Evolutionary conservation across 148 eudicot genomes (phyloP).

Genomic region (Silene latifolia): DNA sequence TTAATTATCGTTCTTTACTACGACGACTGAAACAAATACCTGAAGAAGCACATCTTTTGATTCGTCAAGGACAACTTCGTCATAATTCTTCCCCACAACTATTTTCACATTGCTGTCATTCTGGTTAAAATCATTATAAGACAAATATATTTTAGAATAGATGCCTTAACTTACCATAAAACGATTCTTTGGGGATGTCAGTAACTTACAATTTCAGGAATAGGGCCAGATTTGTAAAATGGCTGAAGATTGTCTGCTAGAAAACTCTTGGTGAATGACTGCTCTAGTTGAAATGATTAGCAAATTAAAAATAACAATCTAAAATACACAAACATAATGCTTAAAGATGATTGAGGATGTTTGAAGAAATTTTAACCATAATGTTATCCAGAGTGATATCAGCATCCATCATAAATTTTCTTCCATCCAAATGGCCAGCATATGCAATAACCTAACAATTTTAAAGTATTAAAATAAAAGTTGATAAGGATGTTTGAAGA

Average conservation of each 20-base stretch:
- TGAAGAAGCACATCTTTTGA: conserved; percentile 65
- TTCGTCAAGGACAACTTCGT: conserved; percentile 59
- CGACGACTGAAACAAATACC: conserved; percentile 25
- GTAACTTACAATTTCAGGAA: conserved; percentile 67
- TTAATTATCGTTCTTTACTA: not conserved
- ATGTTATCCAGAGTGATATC: conserved; percentile 58
- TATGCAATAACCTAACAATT: conserved; percentile 54
- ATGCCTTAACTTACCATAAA: no score
- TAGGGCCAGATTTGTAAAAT: conserved; percentile 75
- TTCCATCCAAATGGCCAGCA: conserved; percentile 52
- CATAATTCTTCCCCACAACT: conserved; percentile 79
- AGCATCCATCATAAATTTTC: conserved; percentile 52
- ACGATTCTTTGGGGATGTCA: no score
- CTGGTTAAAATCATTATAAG: conserved; percentile 27
- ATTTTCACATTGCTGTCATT: conserved; percentile 77
- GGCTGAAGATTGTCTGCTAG: conserved; percentile 70
- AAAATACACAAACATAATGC: not conserved
- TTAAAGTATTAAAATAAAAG: not conserved
- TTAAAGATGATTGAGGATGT: not conserved
- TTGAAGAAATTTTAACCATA: conserved; percentile 41
- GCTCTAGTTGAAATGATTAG: not conserved
- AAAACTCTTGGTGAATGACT: conserved; percentile 70
- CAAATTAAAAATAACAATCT: not conserved
- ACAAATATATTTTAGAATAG: not conserved
- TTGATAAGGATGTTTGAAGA: no score